phyloP scores from a whole-genome alignment of 2,329 filamentous ascomycete species.

The Phyllosticta ampelicida region DNA sequence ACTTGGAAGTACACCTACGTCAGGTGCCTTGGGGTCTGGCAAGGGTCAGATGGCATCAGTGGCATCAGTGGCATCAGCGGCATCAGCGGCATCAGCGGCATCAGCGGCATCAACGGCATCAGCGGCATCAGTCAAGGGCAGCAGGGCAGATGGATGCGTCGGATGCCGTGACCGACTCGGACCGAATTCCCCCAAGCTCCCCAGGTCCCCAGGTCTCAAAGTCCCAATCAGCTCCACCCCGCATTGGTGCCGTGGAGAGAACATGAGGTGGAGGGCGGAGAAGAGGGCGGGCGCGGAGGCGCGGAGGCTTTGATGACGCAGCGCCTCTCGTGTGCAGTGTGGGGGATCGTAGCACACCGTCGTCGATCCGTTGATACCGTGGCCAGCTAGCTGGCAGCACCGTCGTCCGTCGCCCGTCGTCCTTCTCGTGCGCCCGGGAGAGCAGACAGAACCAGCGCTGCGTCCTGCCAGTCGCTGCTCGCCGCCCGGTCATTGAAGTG shows the following conservation, averaged over 20 bases:
- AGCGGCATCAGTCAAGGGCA: neutral
- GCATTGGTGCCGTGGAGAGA: neutral
- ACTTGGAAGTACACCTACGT: no score
- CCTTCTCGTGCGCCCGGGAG: no score
- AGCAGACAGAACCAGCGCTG: no score
- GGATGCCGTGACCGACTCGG: neutral
- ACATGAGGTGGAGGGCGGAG: neutral
- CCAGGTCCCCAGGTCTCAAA: no score
- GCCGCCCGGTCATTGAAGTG: no score
- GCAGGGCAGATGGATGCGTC: neutral
- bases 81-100: neutral
- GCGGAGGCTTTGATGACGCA: neutral
- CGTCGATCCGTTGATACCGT: neutral
- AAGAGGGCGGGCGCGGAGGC: neutral
- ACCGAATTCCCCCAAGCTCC: neutral
- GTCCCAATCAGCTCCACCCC: neutral
- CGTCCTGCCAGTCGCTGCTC: no score
- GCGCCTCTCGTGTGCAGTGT: neutral
- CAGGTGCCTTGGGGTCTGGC: no score
- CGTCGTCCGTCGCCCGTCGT: no score
- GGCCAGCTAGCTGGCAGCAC: no score
- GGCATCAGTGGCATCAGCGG: no score
- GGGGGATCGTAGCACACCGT: neutral
- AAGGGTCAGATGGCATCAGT: no score
- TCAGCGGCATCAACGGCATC: neutral